Percentiles rank a stretch among this genome's conserved stretches.
Evolutionary conservation across 805 yeast species (phyloP).

Genomic region (Ogataea parapolymorpha): DNA sequence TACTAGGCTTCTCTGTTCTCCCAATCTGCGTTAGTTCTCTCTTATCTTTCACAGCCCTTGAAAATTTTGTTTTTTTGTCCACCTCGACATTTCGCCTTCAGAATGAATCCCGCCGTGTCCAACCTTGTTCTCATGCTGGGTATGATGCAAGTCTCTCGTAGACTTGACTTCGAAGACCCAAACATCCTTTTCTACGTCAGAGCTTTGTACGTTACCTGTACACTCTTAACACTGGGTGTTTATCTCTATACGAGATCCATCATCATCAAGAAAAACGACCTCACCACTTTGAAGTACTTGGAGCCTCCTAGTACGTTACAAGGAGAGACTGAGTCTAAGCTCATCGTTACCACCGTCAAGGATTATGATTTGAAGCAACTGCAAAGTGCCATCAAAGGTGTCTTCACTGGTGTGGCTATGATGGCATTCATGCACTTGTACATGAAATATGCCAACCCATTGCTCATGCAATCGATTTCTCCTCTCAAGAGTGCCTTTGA

Average conservation of each 20-base stretch:
- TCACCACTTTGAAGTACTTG: constrained; percentile 88
- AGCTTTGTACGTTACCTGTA: constrained; percentile 64
- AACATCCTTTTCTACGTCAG: constrained; percentile 70
- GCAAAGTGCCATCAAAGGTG: constrained; percentile 72
- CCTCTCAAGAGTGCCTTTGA: constrained; percentile 90
- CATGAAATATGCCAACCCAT: constrained; percentile 96
- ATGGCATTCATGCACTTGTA: constrained; percentile 97
- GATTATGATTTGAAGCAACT: constrained; percentile 93
- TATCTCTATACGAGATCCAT: constrained; percentile 61
- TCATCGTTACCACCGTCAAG: constrained; percentile 87
- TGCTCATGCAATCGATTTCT: constrained; percentile 89
- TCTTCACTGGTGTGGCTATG: constrained; percentile 89
- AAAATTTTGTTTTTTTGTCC: constrained; percentile 9
- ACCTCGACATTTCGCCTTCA: constrained; percentile 12
- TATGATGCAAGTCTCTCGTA: constrained; percentile 94
- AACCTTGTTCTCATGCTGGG: constrained; percentile 88
- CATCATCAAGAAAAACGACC: constrained; percentile 75
- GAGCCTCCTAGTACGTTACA: constrained; percentile 78
- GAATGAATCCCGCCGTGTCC: constrained; percentile 84
- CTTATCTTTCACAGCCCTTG: constrained; percentile 8
- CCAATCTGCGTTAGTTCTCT: not conserved
- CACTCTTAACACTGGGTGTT: constrained; percentile 57
- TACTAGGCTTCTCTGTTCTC: no score
- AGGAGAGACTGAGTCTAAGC: constrained; percentile 68
- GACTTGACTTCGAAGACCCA: constrained; percentile 85